Evolutionary conservation across 140 eudicot species (phyloP), one percentile per base, ranked within the genome.

Genomic region (Anethum foeniculum): DNA sequence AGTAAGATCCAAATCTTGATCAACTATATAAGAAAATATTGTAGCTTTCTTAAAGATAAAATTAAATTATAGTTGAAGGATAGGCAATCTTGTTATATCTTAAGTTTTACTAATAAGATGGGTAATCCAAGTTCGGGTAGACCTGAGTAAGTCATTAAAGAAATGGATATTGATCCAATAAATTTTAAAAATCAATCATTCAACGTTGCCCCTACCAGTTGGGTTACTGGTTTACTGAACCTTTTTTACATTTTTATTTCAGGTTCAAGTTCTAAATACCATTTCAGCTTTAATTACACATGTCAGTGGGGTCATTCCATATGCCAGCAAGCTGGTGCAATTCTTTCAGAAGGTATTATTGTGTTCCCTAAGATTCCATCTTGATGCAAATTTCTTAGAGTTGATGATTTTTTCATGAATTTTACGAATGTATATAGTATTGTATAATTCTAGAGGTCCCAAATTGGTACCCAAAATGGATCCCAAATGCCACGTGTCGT

Each of bases 201-300:
- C 21, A 49, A 49, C 56, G 7, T 14, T 51, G 58, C 23, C 58
- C 56, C 23, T 51, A 16, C 23, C 58, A 15, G 58, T 51, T 5
- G 7, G 23, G 6, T 51, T 51, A 51, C 21, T 51, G 21, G 23
- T 0, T 48, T 48, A 48, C 0, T 48, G 7, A 14, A 14, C 52
- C 18, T 13, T 12, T 47, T 13, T 51, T 51, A 16, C 58, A 49
- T 16, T 54, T 69, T 32, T 65, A 3, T 68, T 89, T 60, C 93
- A 93, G 98, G 99, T 95, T 86, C 99, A 95, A 85, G 99, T 95
- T 46, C 81, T 95, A 54, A 92, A 95, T 86, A 89, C 96, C 41
- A 90, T 95, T 65, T 93, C 98, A 74, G 86, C 82, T 69, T 87
- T 95, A 76, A 90, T 95, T 58, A 91, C 93, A 65, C 92, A 89